Base-by-base conservation (phyloP, 2,329 filamentous ascomycete genomes). In the Talaromyces sp. region DNA sequence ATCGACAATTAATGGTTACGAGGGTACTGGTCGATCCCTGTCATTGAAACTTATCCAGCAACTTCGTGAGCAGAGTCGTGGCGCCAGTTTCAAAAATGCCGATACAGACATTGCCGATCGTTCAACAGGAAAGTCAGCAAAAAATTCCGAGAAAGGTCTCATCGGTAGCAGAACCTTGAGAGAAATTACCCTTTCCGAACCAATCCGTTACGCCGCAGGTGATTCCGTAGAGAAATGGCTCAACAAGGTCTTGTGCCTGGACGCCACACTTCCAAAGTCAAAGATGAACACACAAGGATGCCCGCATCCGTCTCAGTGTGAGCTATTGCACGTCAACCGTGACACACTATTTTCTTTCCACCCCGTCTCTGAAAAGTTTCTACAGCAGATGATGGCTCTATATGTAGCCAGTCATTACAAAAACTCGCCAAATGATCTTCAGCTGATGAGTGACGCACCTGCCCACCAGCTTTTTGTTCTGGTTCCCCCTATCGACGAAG, bases 321-420 rank as follows among this genome's bases (percentile, higher is more conserved):
- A 99, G 77, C 86, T 99, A 61, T 84, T 98, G 63, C 88, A 92
- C 69, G 92, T 99, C 70, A 99, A 98, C 79, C 89, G 95, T 62
- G 95, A 99, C 78, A 98, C 93, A 8, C 85, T 99, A 14, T 99
- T 99, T 80, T 98, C 93, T 12, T 99, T 96, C 81, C 95, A 99
- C 71, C 92, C 93, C 2, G 92, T 98, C 21, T 96, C 95, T 2
- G 95, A 99, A 75, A 95, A 93, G 72, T 98, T 99, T 79, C 80
- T 99, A 61, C 95, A 99, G 75, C 92, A 96, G 70, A 97, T 99
- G 92, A 93, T 99, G 78, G 92, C 93, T 0, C 84, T 99, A 1
- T 99, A 98, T 70, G 96, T 99, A 31, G 92, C 95, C 31, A 96
- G 92, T 69, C 92, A 96, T 76, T 97, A 99, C 82, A 98, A 98